Evolutionary conservation across 371 early-diverging fungal genomes (phyloP).

Genomic region (Mortierella sp.): DNA sequence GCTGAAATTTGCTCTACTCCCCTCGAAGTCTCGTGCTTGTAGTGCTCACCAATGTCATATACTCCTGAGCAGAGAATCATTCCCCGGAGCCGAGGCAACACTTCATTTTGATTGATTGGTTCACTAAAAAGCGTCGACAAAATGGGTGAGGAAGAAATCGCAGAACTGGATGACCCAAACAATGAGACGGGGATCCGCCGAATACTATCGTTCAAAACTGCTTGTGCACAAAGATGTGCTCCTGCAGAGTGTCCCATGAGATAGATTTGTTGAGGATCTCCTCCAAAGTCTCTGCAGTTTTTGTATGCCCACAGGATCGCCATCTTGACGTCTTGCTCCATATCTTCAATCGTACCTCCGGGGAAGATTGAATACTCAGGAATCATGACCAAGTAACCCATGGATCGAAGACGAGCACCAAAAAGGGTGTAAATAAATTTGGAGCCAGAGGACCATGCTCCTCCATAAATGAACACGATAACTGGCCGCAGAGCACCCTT

Average conservation of each 20-base stretch:
- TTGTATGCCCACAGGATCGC: slow-evolving; percentile 73
- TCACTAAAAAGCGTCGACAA: slow-evolving; percentile 21
- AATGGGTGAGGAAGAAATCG: slow-evolving; percentile 32
- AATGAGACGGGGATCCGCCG: slow-evolving; percentile 25
- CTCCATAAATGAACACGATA: slow-evolving; percentile 82
- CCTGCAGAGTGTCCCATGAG: slow-evolving; percentile 56
- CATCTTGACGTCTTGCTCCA: slow-evolving; percentile 74
- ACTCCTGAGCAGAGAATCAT: slow-evolving; percentile 66
- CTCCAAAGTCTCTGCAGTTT: slow-evolving; percentile 56
- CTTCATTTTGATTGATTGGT: slow-evolving; percentile 8
- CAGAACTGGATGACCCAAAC: slow-evolving; percentile 26
- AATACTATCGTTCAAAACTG: slow-evolving; percentile 43
- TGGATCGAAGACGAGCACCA: slow-evolving; percentile 70
- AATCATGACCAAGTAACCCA: slow-evolving; percentile 80
- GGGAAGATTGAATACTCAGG: slow-evolving; percentile 83
- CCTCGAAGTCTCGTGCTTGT: slow-evolving; percentile 68
- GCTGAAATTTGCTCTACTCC: slow-evolving; percentile 82
- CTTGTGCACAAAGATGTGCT: slow-evolving; percentile 42
- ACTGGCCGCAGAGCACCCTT: slow-evolving; percentile 61
- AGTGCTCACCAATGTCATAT: slow-evolving; percentile 75
- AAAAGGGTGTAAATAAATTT: slow-evolving; percentile 73
- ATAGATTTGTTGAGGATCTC: slow-evolving; percentile 40
- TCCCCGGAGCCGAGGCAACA: slow-evolving; percentile 45
- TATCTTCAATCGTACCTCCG: slow-evolving; percentile 64
- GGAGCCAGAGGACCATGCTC: slow-evolving; percentile 76